A percentile compares a stretch with the other conserved stretches of the same genome.
phyloP scores from a whole-genome alignment of 192 early-diverging fungal species.

The Podila verticillata region DNA sequence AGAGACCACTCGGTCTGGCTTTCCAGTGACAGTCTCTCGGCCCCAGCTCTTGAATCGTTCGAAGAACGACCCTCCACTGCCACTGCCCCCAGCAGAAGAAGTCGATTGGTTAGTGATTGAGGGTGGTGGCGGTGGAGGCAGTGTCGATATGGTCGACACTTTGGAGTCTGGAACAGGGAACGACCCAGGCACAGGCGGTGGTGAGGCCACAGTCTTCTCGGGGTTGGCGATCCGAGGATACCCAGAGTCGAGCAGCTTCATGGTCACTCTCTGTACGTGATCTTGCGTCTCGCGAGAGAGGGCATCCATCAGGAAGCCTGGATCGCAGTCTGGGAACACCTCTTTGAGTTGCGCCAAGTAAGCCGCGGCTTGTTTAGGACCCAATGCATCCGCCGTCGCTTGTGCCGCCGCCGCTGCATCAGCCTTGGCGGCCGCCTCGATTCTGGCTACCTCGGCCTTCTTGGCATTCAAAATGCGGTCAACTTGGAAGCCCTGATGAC shows the following conservation, averaged over 20 bases:
- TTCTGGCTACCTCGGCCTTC: conserved; percentile 39
- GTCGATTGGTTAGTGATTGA: not conserved
- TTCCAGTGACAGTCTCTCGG: conserved; percentile 33
- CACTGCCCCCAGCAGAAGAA: not conserved
- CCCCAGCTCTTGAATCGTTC: conserved; percentile 30
- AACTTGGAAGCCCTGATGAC: conserved; percentile 57
- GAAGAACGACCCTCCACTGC: conserved; percentile 29
- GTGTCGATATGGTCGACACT: conserved; percentile 41
- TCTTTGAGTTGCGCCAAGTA: conserved; percentile 53
- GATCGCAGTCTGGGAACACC: conserved; percentile 77
- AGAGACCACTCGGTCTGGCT: conserved; percentile 9
- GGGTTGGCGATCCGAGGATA: conserved; percentile 58
- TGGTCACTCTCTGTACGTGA: conserved; percentile 65
- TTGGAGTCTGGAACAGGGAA: conserved; percentile 16
- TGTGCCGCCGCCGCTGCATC: conserved; percentile 24
- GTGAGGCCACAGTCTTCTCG: not conserved
- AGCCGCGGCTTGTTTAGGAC: conserved; percentile 19
- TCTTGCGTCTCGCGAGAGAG: conserved; percentile 60
- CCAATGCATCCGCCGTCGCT: conserved; percentile 9
- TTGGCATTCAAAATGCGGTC: conserved; percentile 64
- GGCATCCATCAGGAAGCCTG: conserved; percentile 59
- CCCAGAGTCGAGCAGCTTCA: conserved; percentile 63
- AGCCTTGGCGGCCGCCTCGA: conserved; percentile 34
- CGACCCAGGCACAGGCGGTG: conserved; percentile 25
- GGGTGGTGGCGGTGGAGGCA: conserved; percentile 14